A percentile compares a stretch with the other conserved stretches of the same genome.
Evolutionary conservation across 306 rosid species (phyloP).

Genomic region (Casuarina cunninghamiana): DNA sequence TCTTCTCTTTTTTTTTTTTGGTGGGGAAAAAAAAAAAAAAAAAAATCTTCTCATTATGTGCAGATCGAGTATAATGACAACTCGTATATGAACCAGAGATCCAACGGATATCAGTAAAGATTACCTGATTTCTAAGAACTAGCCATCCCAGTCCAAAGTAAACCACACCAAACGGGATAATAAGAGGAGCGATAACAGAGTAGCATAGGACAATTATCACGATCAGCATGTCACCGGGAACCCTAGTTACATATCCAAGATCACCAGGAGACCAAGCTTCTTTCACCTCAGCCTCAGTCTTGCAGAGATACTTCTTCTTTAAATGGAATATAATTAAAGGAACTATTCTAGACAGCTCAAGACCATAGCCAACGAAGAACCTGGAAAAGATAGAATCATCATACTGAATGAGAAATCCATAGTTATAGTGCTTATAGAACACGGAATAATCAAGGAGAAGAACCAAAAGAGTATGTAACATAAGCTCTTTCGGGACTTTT

Average conservation of each 20-base stretch:
- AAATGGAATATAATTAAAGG: slow-evolving; percentile 86
- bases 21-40: too few species aligned
- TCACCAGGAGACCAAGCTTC: slow-evolving; percentile 92
- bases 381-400: slow-evolving; percentile 36
- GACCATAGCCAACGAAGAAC: slow-evolving; percentile 93
- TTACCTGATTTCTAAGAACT: slow-evolving; percentile 89
- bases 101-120: slow-evolving; percentile 10
- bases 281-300: slow-evolving; percentile 80
- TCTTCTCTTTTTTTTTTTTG: too few species aligned
- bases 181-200: slow-evolving; percentile 81
- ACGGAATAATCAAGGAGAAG: too few species aligned
- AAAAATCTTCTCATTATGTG: too few species aligned
- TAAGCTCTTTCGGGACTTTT: too few species aligned
- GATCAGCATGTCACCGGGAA: slow-evolving; percentile 82
- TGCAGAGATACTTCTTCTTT: slow-evolving; percentile 83
- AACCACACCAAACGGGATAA: slow-evolving; percentile 76
- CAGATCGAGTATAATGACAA: too few species aligned
- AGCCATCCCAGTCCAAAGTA: slow-evolving; percentile 94
- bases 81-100: neutral
- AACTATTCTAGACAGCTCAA: slow-evolving; percentile 79
- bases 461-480: too few species aligned
- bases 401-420: slow-evolving; percentile 20
- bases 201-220: slow-evolving; percentile 78
- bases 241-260: slow-evolving; percentile 77
- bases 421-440: neutral